A percentile compares a stretch with the other conserved stretches of the same genome.
Evolutionary conservation across 768 basidiomycete species (phyloP).

Genomic region (Chalciporus chontae): DNA sequence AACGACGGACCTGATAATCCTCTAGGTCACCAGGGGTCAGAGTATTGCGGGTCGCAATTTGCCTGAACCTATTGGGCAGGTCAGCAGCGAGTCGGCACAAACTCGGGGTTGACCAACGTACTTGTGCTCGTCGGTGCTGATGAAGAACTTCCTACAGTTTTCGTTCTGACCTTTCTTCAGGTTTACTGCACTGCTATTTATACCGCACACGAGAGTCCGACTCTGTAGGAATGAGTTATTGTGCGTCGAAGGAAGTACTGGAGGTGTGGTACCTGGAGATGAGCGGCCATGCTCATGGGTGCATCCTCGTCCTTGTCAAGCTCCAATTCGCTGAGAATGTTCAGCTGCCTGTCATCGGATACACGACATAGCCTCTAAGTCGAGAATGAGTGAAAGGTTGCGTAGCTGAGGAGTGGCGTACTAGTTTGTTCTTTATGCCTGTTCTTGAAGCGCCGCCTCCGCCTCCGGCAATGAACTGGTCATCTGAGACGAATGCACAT

Average conservation of each 20-base stretch:
- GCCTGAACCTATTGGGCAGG: constrained; percentile 16
- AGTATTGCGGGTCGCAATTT: constrained; percentile 52
- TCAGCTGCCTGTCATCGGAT: constrained; percentile 47
- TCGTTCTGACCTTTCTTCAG: constrained; percentile 69
- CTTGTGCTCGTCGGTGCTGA: constrained; percentile 50
- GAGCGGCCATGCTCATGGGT: constrained; percentile 90
- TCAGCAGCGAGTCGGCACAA: constrained; percentile 8
- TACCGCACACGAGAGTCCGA: constrained; percentile 71
- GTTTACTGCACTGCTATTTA: constrained; percentile 72
- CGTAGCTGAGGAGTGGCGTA: constrained; percentile 22
- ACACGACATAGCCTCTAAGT: constrained; percentile 70
- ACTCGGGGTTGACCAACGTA: constrained; percentile 30
- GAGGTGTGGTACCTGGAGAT: constrained; percentile 46
- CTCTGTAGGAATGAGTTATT: constrained; percentile 28
- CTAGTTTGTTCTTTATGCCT: constrained; percentile 94
- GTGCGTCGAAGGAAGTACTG: not conserved
- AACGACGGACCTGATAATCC: constrained; percentile 79
- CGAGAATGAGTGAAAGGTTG: constrained; percentile 7
- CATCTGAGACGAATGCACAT: constrained; percentile 71
- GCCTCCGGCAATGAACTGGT: constrained; percentile 77
- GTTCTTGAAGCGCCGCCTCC: constrained; percentile 84
- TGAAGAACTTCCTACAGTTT: constrained; percentile 74
- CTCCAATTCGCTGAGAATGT: constrained; percentile 64
- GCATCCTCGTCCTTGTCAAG: constrained; percentile 84
- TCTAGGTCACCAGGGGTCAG: constrained; percentile 58